Percentiles rank a stretch among this genome's conserved stretches.
Conservation (phyloP, 371 early-diverging fungal species). For the Encephalitozoon hellem region DNA sequence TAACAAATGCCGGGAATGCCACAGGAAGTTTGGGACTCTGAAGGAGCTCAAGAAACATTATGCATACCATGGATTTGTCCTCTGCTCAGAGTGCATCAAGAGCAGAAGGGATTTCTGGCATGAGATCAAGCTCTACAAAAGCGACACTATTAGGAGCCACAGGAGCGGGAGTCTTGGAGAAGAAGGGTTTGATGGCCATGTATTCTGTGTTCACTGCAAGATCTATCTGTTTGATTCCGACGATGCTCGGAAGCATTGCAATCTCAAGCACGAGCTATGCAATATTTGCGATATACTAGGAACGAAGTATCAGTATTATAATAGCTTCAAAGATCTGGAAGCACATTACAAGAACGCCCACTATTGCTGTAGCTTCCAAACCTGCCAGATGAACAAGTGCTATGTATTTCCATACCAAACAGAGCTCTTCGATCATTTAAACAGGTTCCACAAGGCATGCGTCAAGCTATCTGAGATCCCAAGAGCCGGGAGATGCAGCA, state of each 20-base stretch:
- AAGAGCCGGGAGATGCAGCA: background rate
- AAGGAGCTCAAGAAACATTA: slow-evolving; percentile 50
- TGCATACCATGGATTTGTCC: slow-evolving; percentile 35
- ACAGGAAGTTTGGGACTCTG: slow-evolving; percentile 18
- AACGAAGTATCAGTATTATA: slow-evolving; percentile 52
- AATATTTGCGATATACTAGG: slow-evolving; percentile 56
- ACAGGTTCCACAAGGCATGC: slow-evolving; percentile 29
- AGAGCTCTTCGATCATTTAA: slow-evolving; percentile 54
- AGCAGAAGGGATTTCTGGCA: slow-evolving; percentile 51
- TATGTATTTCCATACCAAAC: slow-evolving; percentile 59
- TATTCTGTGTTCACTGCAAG: slow-evolving; percentile 55
- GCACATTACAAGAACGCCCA: slow-evolving; percentile 55
- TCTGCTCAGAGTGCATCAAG: slow-evolving; percentile 54
- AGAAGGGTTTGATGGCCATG: slow-evolving; percentile 53
- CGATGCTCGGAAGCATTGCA: slow-evolving; percentile 51
- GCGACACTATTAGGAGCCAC: slow-evolving; percentile 41
- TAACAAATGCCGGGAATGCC: slow-evolving; percentile 49
- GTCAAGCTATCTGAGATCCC: slow-evolving; percentile 19
- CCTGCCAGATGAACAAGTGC: slow-evolving; percentile 51
- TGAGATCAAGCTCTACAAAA: slow-evolving; percentile 49
- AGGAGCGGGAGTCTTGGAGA: slow-evolving; percentile 44
- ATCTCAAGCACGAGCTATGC: slow-evolving; percentile 53
- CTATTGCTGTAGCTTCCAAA: slow-evolving; percentile 51
- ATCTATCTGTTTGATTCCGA: slow-evolving; percentile 52
- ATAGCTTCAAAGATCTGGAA: slow-evolving; percentile 54